Evolutionary conservation across 139 green algal genomes (phyloP).

Genomic region (Chlorella sp.): DNA sequence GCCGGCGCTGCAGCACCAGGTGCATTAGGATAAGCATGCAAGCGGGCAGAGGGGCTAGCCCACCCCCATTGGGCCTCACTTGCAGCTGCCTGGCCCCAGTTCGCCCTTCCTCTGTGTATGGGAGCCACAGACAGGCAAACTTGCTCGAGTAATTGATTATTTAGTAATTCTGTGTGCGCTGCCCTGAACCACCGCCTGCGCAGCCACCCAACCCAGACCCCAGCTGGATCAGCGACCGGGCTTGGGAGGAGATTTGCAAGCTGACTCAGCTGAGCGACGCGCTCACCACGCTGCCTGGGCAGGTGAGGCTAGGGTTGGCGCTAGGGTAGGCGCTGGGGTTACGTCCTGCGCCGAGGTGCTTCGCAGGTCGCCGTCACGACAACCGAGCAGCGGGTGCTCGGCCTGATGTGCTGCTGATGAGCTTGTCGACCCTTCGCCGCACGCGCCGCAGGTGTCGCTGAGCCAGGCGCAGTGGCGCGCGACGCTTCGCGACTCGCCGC

Average conservation of each 20-base stretch:
- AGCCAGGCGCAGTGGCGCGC: conserved; percentile 16
- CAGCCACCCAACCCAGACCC: conserved; percentile 47
- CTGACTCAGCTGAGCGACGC: conserved; percentile 20
- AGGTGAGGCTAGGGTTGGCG: conserved; percentile 4
- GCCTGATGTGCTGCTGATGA: too few relatives aligned
- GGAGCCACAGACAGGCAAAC: too few relatives aligned
- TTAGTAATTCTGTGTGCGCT: too few relatives aligned
- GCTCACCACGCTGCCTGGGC: conserved; percentile 11
- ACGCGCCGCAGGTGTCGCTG: too few relatives aligned
- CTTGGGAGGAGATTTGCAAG: conserved; percentile 58
- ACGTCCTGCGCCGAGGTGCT: too few relatives aligned
- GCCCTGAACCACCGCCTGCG: not conserved
- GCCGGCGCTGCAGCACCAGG: not conserved
- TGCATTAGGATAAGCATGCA: not conserved
- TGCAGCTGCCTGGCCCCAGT: too few relatives aligned
- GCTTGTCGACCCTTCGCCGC: too few relatives aligned
- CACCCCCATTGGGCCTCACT: too few relatives aligned
- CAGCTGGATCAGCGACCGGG: conserved; percentile 60
- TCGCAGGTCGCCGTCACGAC: too few relatives aligned
- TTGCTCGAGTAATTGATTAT: too few relatives aligned
- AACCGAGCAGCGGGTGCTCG: too few relatives aligned
- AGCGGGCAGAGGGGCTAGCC: not conserved
- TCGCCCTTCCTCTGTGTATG: too few relatives aligned
- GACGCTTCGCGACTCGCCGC: conserved; percentile 34
- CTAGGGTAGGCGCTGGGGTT: not conserved